These are phyloP conservation scores for Apiospora rasikravindrae DNA, from an alignment of 2,329 filamentous ascomycete species.

Conservation along the genomic window DNA sequence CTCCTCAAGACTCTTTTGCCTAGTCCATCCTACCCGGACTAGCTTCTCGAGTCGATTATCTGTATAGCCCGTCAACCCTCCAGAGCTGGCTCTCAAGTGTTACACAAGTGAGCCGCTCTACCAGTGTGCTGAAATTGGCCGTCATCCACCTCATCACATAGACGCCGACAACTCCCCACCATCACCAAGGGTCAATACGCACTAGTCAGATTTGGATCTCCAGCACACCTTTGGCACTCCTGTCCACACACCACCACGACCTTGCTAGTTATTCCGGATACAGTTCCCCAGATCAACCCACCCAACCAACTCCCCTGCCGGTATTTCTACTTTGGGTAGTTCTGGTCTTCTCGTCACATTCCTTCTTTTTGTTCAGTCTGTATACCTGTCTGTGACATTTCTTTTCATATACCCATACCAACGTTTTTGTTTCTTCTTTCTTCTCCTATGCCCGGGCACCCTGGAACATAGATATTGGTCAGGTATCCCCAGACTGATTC, in stretches of 20 bases:
- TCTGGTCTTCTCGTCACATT: conserved; percentile 16
- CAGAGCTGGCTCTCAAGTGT: conserved; percentile 4
- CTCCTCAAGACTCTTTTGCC: not conserved
- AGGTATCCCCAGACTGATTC: not conserved
- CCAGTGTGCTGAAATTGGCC: conserved; percentile 6
- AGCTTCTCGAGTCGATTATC: not conserved
- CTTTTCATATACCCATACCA: conserved; percentile 6
- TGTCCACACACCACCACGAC: conserved; percentile 15
- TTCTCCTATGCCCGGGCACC: not conserved
- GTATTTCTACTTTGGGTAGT: conserved; percentile 14
- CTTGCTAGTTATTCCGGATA: conserved; percentile 10
- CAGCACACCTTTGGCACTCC: conserved; percentile 10
- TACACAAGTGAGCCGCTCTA: conserved; percentile 10
- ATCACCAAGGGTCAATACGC: conserved; percentile 5
- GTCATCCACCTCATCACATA: conserved; percentile 17
- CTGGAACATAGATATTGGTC: not conserved
- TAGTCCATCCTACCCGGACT: conserved; percentile 2
- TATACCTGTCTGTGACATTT: conserved; percentile 19
- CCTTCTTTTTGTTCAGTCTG: conserved; percentile 4
- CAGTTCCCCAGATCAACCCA: conserved; percentile 15
- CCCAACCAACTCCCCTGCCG: conserved; percentile 19
- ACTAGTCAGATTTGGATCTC: conserved; percentile 17
- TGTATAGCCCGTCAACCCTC: not conserved
- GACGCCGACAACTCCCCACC: conserved; percentile 15
- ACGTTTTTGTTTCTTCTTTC: not conserved